A percentile compares a stretch with the other conserved stretches of the same genome.
phyloP scores from a whole-genome alignment of 2,329 filamentous ascomycete species.

The Exophiala sp. region DNA sequence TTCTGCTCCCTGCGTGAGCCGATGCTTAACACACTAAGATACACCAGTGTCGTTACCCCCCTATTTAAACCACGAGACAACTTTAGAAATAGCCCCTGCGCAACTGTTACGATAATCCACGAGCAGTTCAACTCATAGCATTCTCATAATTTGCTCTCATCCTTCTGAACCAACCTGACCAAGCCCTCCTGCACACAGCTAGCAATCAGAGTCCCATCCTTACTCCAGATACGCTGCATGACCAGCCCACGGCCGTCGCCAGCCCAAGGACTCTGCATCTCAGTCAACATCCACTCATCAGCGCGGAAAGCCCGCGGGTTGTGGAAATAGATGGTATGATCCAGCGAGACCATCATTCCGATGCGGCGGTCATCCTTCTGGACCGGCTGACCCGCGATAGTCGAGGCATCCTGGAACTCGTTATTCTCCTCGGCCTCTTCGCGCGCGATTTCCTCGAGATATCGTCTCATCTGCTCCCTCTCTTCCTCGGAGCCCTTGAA shows the following conservation, averaged over 20 bases:
- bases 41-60: too few species aligned
- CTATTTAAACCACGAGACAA: too few species aligned
- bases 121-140: too few species aligned
- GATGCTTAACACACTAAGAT: too few species aligned
- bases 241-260: conserved; percentile 46
- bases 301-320: conserved; percentile 44
- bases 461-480: conserved; percentile 36
- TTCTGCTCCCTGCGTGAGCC: too few species aligned
- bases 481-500: conserved; percentile 42
- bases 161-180: conserved; percentile 42
- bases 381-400: not conserved
- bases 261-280: conserved; percentile 48
- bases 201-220: conserved; percentile 45
- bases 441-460: conserved; percentile 40
- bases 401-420: conserved; percentile 19
- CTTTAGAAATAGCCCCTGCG: too few species aligned
- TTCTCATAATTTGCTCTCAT: conserved; percentile 26
- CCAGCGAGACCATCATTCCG: conserved; percentile 49
- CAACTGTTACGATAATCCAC: too few species aligned
- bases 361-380: conserved; percentile 28
- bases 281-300: conserved; percentile 48
- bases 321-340: conserved; percentile 50
- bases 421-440: conserved; percentile 39
- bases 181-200: conserved; percentile 49
- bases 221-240: conserved; percentile 46